These are phyloP conservation scores for Xylariales sp. DNA, from an alignment of 2,329 filamentous ascomycete species.

Conservation along the genomic window DNA sequence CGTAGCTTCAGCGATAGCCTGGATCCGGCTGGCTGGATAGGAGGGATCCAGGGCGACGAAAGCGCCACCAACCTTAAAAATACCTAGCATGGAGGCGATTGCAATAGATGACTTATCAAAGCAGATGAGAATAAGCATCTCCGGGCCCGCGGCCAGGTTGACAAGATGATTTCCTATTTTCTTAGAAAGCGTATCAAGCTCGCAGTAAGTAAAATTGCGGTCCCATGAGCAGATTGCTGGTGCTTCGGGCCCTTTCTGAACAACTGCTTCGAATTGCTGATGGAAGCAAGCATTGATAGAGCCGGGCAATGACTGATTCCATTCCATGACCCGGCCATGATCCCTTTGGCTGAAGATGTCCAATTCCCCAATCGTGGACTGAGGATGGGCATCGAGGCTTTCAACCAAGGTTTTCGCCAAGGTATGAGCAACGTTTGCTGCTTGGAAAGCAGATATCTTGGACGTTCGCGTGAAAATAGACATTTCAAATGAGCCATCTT, in stretches of 20 bases:
- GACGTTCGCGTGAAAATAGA: no score
- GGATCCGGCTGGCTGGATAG: background rate
- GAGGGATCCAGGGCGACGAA: constrained; percentile 15
- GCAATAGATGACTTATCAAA: background rate
- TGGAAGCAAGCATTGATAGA: no score
- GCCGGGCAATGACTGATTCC: no score
- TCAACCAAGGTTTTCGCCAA: no score
- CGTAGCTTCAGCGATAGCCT: background rate
- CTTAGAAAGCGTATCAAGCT: background rate
- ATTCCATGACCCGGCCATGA: no score
- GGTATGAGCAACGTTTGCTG: no score
- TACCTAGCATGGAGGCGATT: constrained; percentile 26
- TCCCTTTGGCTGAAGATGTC: no score
- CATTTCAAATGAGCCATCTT: no score
- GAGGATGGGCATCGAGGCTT: no score
- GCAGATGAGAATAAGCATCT: background rate
- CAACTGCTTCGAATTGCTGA: no score
- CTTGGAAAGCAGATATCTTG: no score
- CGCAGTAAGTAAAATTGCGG: background rate
- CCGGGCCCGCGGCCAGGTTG: background rate
- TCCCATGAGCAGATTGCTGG: background rate
- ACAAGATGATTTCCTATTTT: background rate
- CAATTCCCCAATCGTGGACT: no score
- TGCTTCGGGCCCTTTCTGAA: background rate
- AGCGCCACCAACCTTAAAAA: constrained; percentile 28